These are phyloP conservation scores for Erysimum cheiranthoides DNA, from an alignment of 345 rosid genomes.

Conservation along the genomic window DNA sequence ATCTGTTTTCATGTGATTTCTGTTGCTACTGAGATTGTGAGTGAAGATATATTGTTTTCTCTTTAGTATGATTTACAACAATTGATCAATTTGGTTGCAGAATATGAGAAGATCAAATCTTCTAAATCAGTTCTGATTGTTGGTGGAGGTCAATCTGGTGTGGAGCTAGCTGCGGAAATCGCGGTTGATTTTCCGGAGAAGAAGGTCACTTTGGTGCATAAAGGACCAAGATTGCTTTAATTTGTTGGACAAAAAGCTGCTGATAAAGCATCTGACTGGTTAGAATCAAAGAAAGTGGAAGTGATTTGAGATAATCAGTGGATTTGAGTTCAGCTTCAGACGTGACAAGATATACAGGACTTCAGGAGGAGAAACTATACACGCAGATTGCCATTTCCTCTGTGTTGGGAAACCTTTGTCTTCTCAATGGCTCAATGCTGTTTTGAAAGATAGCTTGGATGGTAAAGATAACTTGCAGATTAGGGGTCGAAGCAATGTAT, in stretches of 20 bases:
- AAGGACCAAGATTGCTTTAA: conserved; percentile 79
- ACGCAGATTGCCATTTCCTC: conserved; percentile 78
- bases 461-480: conserved; percentile 63
- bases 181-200: too few relatives aligned
- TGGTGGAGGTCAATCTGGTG: conserved; percentile 97
- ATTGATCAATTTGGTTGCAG: conserved; percentile 47
- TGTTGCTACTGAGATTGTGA: conserved; percentile 3
- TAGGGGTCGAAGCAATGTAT: conserved; percentile 57
- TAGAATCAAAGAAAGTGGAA: conserved; percentile 69
- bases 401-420: conserved; percentile 70
- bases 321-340: conserved; percentile 60
- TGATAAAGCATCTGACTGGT: conserved; percentile 70
- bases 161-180: conserved; percentile 92
- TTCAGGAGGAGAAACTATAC: conserved; percentile 65
- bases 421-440: conserved; percentile 70
- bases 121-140: conserved; percentile 74
- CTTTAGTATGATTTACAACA: neutral
- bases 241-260: conserved; percentile 77
- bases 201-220: conserved; percentile 78
- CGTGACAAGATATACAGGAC: conserved; percentile 54
- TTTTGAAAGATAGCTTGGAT: conserved; percentile 63
- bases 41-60: neutral
- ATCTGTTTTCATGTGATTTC: neutral
- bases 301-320: conserved; percentile 70
- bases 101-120: conserved; percentile 72